Conservation (phyloP, 306 rosid species). For the Cicer cuneatum region DNA sequence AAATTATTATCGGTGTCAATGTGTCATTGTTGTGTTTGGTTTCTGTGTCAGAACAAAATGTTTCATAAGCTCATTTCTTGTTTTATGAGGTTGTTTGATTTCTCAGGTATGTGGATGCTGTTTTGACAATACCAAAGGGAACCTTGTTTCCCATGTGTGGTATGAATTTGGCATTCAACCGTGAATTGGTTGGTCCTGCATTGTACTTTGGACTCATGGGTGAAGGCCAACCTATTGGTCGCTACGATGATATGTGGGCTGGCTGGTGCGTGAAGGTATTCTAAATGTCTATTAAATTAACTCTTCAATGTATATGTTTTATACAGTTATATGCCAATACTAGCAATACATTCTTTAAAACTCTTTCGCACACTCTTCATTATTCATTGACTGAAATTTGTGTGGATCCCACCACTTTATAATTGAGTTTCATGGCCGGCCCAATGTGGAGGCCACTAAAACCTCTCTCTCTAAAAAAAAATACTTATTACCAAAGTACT, state of each 20-base stretch:
- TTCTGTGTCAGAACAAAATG: neutral
- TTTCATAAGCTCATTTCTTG: neutral
- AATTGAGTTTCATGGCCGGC: too few species aligned
- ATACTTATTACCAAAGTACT: too few species aligned
- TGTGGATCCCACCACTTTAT: neutral
- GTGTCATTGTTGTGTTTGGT: neutral
- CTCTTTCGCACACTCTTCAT: neutral
- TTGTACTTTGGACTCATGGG: conserved; percentile 97
- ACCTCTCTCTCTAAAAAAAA: too few species aligned
- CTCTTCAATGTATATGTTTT: neutral
- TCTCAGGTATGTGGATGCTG: conserved; percentile 80
- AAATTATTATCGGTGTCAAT: neutral
- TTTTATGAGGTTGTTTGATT: neutral
- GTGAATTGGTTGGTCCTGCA: conserved; percentile 83
- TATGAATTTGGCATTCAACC: conserved; percentile 87
- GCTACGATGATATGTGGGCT: conserved; percentile 93
- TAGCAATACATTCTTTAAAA: neutral
- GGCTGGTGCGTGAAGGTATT: conserved; percentile 91
- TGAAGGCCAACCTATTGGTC: conserved; percentile 84
- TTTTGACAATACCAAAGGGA: conserved; percentile 78
- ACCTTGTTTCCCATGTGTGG: conserved; percentile 89
- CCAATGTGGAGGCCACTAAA: too few species aligned
- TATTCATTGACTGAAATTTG: neutral
- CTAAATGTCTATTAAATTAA: neutral
- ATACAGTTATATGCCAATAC: too few species aligned